Base-by-base conservation (phyloP, 768 basidiomycete genomes). In the Saitozyma podzolica region DNA sequence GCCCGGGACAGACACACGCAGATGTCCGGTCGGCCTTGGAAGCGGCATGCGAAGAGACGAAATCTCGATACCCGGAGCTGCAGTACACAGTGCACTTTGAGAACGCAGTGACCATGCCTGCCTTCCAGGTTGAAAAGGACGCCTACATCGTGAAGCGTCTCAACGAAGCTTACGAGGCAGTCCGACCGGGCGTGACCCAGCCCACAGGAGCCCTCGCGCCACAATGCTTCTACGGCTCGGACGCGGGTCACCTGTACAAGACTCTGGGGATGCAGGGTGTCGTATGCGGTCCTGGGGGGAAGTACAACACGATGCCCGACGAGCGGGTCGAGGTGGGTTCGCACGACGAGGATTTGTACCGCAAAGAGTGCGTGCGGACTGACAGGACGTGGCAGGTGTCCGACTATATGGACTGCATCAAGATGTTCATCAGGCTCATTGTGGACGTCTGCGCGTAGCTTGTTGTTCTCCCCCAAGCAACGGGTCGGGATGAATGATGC, bases 51-150 rank as follows among this genome's bases (percentile, higher is more conserved):
- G 45, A 45, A 29, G 56, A 58, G 14, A 62, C 60, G 3, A 50
- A 56, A 37, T 14, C 29, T 9, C 17, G 29, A 42, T 66, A 58
- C 16, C 60, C 64, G 13, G 29, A 53, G 7, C 40, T 66, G 7
- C 41, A 61, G 48, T 62, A 66, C 20, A 41, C 58, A 50, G 51
- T 66, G 17, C 52, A 50, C 13, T 37, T 58, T 10, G 64, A 62
- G 19, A 39, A 62, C 2, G 50, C 52, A 0, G 56, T 56, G 20
- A 57, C 54, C 48, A 66, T 66, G 64, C 64, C 64, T 17, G 58
- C 61, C 14, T 66, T 66, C 52, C 56, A 62, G 41, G 64, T 66
- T 6, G n/a, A 48, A 2, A 61, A 62, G 41, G 39, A 66, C 8
- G 55, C 64, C 1, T 42, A 62, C 50, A 66, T 66, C 37, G 64